phyloP scores from a whole-genome alignment of 768 basidiomycete species.

The Chiua virens region DNA sequence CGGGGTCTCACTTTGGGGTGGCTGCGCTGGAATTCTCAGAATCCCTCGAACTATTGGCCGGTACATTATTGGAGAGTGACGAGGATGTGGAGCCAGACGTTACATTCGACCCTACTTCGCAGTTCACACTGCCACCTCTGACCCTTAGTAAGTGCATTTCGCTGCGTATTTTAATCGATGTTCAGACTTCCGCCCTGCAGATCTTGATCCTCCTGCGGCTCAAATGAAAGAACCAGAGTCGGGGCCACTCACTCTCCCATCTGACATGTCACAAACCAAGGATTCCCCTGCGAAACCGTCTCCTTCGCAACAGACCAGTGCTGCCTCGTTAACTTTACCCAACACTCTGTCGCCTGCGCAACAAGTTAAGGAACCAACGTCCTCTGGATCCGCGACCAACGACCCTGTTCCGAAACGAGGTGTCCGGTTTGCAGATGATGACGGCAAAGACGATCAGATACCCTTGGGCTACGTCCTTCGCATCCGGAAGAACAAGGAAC shows the following conservation, averaged over 20 bases:
- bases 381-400: constrained; percentile 12
- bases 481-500: constrained; percentile 69
- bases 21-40: constrained; percentile 74
- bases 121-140: constrained; percentile 16
- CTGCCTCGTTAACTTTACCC: neutral
- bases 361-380: neutral
- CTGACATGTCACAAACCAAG: constrained; percentile 2
- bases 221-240: constrained; percentile 1
- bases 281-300: neutral
- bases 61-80: constrained; percentile 33
- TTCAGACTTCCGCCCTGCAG: constrained; percentile 18
- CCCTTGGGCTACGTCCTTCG: constrained; percentile 72
- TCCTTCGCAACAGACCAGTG: neutral
- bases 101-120: constrained; percentile 16
- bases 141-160: constrained; percentile 17
- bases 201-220: constrained; percentile 21
- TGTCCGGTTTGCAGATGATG: constrained; percentile 65
- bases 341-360: constrained; percentile 1
- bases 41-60: constrained; percentile 62
- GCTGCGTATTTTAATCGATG: neutral
- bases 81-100: constrained; percentile 9
- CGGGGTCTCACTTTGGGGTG: constrained; percentile 55
- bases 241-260: constrained; percentile 3
- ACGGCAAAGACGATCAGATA: constrained; percentile 61
- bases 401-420: constrained; percentile 41